Percentiles rank a stretch among this genome's conserved stretches.
Evolutionary conservation across 306 rosid genomes (phyloP).

Genomic region (Prunus fruticosa): DNA sequence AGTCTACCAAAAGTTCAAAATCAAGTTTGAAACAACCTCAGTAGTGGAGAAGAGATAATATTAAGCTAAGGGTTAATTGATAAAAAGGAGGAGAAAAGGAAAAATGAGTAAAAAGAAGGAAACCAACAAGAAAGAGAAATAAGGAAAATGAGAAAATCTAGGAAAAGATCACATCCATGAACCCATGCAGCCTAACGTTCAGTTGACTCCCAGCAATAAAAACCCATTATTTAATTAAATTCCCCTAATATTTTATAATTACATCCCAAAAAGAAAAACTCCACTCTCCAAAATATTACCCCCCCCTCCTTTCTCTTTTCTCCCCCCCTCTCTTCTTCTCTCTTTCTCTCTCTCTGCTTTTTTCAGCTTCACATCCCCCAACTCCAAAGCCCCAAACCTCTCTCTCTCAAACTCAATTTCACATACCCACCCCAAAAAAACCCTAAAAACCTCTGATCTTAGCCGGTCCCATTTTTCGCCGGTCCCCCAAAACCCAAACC

Average conservation of each 20-base stretch:
- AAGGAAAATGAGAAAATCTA: conserved; percentile 30
- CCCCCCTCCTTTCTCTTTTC: conserved; percentile 6
- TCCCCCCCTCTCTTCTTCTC: conserved; percentile 7
- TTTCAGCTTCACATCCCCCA: conserved; percentile 19
- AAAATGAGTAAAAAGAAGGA: background rate
- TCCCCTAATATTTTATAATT: background rate
- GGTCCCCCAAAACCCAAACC: conserved; percentile 1
- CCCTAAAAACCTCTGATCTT: conserved; percentile 33
- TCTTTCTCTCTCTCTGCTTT: conserved; percentile 20
- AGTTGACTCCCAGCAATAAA: conserved; percentile 56
- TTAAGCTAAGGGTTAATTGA: too few species aligned
- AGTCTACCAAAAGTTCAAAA: background rate
- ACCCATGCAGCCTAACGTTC: conserved; percentile 46
- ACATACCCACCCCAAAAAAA: conserved; percentile 23
- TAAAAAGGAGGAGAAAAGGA: background rate
- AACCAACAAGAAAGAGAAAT: background rate
- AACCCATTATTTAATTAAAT: conserved; percentile 34
- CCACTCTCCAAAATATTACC: conserved; percentile 23
- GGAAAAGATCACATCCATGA: conserved; percentile 43
- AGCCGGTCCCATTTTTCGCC: conserved; percentile 17
- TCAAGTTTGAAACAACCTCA: too few species aligned
- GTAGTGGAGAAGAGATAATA: background rate
- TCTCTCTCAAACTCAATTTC: conserved; percentile 9
- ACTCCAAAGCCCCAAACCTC: conserved; percentile 10
- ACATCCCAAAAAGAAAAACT: background rate